phyloP scores from a whole-genome alignment of 2,329 filamentous ascomycete species.

The Drechslerella coelobrocha region DNA sequence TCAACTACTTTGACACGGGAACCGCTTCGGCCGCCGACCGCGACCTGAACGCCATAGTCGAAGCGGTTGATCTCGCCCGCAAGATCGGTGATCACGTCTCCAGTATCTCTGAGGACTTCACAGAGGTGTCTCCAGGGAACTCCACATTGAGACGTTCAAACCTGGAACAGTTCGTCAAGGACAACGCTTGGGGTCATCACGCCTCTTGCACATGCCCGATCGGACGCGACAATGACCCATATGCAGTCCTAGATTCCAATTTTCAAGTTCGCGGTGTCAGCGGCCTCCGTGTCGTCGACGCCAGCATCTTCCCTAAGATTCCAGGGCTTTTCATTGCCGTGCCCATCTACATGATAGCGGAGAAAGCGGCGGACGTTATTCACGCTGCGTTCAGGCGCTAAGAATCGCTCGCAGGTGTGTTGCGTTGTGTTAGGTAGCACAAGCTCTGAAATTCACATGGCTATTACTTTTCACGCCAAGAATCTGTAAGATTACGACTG shows the following conservation, averaged over 20 bases:
- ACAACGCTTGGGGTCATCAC: slow-evolving; percentile 67
- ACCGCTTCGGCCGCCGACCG: slow-evolving; percentile 59
- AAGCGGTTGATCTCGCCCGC: slow-evolving; percentile 65
- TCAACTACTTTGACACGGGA: slow-evolving; percentile 67
- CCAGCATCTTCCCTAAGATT: slow-evolving; percentile 65
- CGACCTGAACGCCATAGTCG: slow-evolving; percentile 65
- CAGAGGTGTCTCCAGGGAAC: slow-evolving; percentile 20
- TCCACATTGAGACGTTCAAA: too few relatives aligned
- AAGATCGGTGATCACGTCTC: slow-evolving; percentile 56
- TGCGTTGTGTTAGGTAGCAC: too few relatives aligned
- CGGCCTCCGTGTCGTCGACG: slow-evolving; percentile 69
- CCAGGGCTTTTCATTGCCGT: slow-evolving; percentile 61
- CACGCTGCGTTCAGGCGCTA: too few relatives aligned
- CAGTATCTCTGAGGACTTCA: slow-evolving; percentile 9
- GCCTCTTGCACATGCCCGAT: slow-evolving; percentile 66
- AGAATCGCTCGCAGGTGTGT: too few relatives aligned
- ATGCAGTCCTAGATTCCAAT: slow-evolving; percentile 65
- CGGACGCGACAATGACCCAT: slow-evolving; percentile 63
- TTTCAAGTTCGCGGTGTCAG: slow-evolving; percentile 67
- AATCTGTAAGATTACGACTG: too few relatives aligned
- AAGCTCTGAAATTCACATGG: too few relatives aligned
- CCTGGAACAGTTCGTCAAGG: slow-evolving; percentile 62
- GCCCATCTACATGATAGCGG: slow-evolving; percentile 65
- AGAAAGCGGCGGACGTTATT: slow-evolving; percentile 70
- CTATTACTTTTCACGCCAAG: too few relatives aligned